phyloP scores from a whole-genome alignment of 441 rosid genomes.

The Isatis lusitanica region DNA sequence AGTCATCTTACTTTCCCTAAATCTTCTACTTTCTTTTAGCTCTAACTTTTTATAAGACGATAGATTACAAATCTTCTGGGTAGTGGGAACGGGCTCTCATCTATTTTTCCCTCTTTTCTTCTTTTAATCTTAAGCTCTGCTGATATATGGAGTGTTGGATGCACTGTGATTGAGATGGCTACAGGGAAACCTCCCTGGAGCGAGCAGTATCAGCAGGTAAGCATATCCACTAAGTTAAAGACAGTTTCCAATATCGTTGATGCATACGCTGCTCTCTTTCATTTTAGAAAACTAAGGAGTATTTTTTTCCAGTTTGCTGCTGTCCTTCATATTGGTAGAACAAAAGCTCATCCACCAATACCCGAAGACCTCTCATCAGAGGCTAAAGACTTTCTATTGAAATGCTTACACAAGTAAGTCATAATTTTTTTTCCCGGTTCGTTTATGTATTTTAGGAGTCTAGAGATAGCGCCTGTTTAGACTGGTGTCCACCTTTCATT shows the following conservation, averaged over 20 bases:
- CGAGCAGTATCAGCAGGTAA: constrained; percentile 80
- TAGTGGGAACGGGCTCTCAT: constrained; percentile 5
- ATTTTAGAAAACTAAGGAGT: constrained; percentile 26
- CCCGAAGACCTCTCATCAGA: constrained; percentile 70
- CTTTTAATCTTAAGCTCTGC: constrained; percentile 55
- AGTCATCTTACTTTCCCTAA: background rate
- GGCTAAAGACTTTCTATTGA: constrained; percentile 64
- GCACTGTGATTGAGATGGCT: constrained; percentile 87
- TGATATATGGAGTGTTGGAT: constrained; percentile 83
- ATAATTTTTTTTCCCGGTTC: background rate
- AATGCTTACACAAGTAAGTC: constrained; percentile 65
- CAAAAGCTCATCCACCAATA: constrained; percentile 79
- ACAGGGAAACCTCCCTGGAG: constrained; percentile 92
- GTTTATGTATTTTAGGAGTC: background rate
- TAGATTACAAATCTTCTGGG: background rate
- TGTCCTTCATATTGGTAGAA: constrained; percentile 68
- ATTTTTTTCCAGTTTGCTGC: constrained; percentile 64
- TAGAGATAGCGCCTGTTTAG: constrained; percentile 8
- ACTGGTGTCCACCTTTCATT: constrained; percentile 10
- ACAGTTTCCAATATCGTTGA: constrained; percentile 11
- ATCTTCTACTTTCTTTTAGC: constrained; percentile 1
- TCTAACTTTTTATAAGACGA: background rate
- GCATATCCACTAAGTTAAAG: constrained; percentile 21
- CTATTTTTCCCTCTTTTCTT: constrained; percentile 23
- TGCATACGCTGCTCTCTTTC: background rate